phyloP scores from a whole-genome alignment of 768 basidiomycete species.

The Harrya chromipes region DNA sequence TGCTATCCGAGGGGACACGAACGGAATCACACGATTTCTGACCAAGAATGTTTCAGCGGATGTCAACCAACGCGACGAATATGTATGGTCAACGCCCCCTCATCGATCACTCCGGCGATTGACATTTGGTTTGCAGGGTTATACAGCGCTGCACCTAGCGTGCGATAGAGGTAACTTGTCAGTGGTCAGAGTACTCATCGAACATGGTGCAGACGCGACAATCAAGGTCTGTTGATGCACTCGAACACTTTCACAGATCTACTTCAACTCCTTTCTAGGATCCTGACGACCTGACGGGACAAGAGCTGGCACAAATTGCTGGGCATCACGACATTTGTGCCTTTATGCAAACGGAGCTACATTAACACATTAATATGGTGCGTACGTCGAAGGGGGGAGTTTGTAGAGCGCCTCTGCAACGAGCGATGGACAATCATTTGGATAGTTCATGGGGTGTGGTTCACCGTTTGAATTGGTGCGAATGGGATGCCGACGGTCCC shows the following conservation, averaged over 20 bases:
- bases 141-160: constrained; percentile 84
- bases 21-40: constrained; percentile 44
- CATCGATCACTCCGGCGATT: neutral
- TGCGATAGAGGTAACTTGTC: constrained; percentile 72
- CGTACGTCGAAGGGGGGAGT: constrained; percentile 2
- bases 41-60: constrained; percentile 40
- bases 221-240: constrained; percentile 50
- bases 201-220: constrained; percentile 58
- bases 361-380: constrained; percentile 18
- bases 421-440: constrained; percentile 2
- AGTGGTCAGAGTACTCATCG: constrained; percentile 56
- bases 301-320: constrained; percentile 58
- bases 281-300: constrained; percentile 57
- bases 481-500: neutral
- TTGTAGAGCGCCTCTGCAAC: constrained; percentile 6
- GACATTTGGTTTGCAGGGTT: constrained; percentile 53
- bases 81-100: constrained; percentile 48
- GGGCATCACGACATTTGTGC: constrained; percentile 53
- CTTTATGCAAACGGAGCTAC: constrained; percentile 17
- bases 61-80: constrained; percentile 66
- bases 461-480: neutral
- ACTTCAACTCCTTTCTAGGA: constrained; percentile 44
- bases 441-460: neutral
- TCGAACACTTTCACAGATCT: neutral
- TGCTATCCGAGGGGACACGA: constrained; percentile 56